A percentile compares a stretch with the other conserved stretches of the same genome.
Evolutionary conservation across 1,139 yeast species (phyloP).

Genomic region (Pichia sp.): DNA sequence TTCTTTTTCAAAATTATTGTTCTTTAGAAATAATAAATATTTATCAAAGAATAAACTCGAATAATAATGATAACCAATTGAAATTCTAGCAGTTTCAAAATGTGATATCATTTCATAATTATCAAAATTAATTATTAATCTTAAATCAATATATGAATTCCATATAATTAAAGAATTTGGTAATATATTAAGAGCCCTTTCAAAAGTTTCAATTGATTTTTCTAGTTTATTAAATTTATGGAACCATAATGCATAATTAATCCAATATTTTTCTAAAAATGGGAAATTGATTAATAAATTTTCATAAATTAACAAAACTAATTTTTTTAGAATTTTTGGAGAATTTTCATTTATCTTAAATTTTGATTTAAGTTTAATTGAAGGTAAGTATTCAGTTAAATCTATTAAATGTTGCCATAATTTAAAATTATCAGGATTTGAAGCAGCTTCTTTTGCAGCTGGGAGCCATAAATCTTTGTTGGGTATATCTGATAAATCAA

Average conservation of each 20-base stretch:
- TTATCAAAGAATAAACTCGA: constrained; percentile 70
- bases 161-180: constrained; percentile 65
- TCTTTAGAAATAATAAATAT: constrained; percentile 36
- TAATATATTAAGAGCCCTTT: constrained; percentile 45
- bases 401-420: constrained; percentile 27
- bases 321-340: constrained; percentile 10
- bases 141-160: constrained; percentile 58
- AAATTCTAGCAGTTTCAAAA: constrained; percentile 57
- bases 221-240: constrained; percentile 53
- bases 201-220: constrained; percentile 46
- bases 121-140: constrained; percentile 38
- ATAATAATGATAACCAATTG: constrained; percentile 69
- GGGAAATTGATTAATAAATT: constrained; percentile 63
- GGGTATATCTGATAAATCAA: constrained; percentile 3
- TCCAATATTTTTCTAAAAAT: constrained; percentile 70
- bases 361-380: constrained; percentile 12
- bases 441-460: constrained; percentile 19
- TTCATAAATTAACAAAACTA: constrained; percentile 48
- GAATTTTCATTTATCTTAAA: too few species aligned
- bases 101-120: constrained; percentile 33
- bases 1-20: constrained; percentile 23
- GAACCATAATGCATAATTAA: constrained; percentile 64
- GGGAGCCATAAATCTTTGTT: constrained; percentile 19
- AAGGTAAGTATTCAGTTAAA: constrained; percentile 23
- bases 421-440: constrained; percentile 27